Evolutionary conservation across 2,329 filamentous ascomycete genomes (phyloP), one percentile per base, ranked within the genome.

Genomic region (Myriosclerotinia curreyana): DNA sequence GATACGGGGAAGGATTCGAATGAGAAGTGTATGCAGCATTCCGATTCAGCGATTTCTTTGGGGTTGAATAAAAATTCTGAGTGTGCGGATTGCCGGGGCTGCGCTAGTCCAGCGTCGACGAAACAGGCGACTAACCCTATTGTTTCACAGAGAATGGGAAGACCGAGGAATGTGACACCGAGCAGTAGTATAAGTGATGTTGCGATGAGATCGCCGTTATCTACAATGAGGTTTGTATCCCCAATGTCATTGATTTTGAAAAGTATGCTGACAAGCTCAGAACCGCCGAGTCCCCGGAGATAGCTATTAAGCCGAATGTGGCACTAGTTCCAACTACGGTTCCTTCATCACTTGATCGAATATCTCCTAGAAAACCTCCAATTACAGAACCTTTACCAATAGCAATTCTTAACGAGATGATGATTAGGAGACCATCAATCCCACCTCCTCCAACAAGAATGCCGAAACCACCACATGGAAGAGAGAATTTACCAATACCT

Each of bases 151-250:
- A 46, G 60, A 62, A 36, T 53, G 42, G 46, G 59, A 15, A 36
- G 63, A 49, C 54, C 68, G 50, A 66, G 59, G 52, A 67, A 61
- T 1, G 67, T 71, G 7, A 73, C 70, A 11, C 71, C 71, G 6
- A 71, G 71, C 42, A 72, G 70, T 48, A 71, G 68, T 61, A 73
- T 72, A 46, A 71, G 67, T 49, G 68, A 72, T 51, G 50, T 68
- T 17, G 69, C 68, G 1, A 66, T 67, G 34, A 65, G 71, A 52
- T 71, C 71, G 22, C 71, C 71, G 31, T 50, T 72, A 14, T 69
- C 70, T 7, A 72, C 64, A 2, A 66, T 72, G 62, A 60, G 70
- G 71, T 72, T 64, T 28, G 67, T 60, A 3, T n/a, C n/a, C n/a
- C 48, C 5, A 17, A 17, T 31, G 7, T 2, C 11, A 6, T n/a